Conservation (phyloP, 2,329 filamentous ascomycete species). For the Sclerotinia glacialis region DNA sequence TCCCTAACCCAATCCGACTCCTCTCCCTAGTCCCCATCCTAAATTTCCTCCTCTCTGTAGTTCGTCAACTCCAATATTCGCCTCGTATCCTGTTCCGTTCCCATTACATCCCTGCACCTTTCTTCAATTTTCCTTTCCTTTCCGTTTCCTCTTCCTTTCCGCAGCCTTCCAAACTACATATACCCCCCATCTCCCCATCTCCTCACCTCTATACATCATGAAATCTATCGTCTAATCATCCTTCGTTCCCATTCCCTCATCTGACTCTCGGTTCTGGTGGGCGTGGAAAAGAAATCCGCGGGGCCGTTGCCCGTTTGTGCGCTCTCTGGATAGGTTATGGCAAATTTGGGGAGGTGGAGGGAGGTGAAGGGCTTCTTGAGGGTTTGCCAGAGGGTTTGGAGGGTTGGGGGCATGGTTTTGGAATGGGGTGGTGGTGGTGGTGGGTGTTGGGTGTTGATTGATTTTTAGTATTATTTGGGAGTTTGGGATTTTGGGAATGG, state of each 20-base stretch:
- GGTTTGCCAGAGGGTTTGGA: background rate
- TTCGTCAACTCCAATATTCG: too few relatives aligned
- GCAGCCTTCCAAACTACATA: too few relatives aligned
- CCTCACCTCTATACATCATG: too few relatives aligned
- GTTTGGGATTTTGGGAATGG: background rate
- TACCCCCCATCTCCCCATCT: too few relatives aligned
- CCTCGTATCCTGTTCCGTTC: too few relatives aligned
- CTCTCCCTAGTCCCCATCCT: too few relatives aligned
- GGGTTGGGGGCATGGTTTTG: background rate
- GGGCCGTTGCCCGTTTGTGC: background rate
- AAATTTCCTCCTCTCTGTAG: too few relatives aligned
- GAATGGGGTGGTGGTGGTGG: background rate
- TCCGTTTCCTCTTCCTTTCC: too few relatives aligned
- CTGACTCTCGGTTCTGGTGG: background rate
- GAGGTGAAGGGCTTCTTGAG: background rate
- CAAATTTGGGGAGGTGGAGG: background rate
- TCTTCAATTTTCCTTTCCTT: too few relatives aligned
- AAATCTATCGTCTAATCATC: slow-evolving; percentile 7
- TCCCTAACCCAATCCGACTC: too few relatives aligned
- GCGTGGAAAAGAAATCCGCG: background rate
- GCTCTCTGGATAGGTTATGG: background rate
- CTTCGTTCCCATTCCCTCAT: slow-evolving; percentile 6
- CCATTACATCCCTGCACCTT: too few relatives aligned
- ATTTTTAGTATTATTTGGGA: background rate
- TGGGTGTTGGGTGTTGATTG: too few relatives aligned